Base-by-base conservation (phyloP, 2,329 filamentous ascomycete genomes). In the Neobulgaria alba region DNA sequence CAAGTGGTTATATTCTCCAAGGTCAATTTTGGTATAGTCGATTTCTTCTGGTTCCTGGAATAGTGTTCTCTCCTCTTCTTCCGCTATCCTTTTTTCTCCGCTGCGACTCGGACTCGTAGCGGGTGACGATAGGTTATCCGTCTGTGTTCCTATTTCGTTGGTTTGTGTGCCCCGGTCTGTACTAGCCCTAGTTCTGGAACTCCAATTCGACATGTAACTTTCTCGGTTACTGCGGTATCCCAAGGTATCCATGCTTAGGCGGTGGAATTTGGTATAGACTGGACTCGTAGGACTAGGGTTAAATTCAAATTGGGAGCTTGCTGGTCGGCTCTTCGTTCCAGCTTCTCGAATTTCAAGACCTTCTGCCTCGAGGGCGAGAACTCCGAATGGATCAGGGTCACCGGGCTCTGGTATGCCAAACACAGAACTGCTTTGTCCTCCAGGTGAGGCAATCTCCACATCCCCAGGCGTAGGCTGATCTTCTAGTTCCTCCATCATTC, bases 351-450 rank as follows among this genome's bases (percentile, higher is more conserved):
- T 92, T 53, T 90, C 85, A 41, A 95, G 67, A 2, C 90, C 90
- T 46, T 88, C 85, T 67, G 87, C 82, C 58, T 95, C 87, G n/a
- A 96, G 66, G 5, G 90, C 89, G 49, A 89, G 74, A 18, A 95
- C 84, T 17, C 90, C 90, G 57, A 85, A 96, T 0, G 90, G 90
- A 59, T 96, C 90, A 0, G 89, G 88, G 53, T 96, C 90, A 40
- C 88, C 78, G 3, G 68, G 64, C 48, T 82, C 79, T 1, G 87
- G 88, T 12, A 95, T 69, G 2, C 89, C 89, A 63, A 95, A 95
- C 2, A 67, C 65, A 20, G 70, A 63, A 5, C 63, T 65, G n/a
- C 34, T 54, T 5, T 43, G 31, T 4, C 46, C 39, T 9, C 48
- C 50, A 36, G 74, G 54, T 34, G 48, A 51, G 39, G 64, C 61